Conservation (phyloP, 2,329 filamentous ascomycete species). For the Alternaria postmessia region DNA sequence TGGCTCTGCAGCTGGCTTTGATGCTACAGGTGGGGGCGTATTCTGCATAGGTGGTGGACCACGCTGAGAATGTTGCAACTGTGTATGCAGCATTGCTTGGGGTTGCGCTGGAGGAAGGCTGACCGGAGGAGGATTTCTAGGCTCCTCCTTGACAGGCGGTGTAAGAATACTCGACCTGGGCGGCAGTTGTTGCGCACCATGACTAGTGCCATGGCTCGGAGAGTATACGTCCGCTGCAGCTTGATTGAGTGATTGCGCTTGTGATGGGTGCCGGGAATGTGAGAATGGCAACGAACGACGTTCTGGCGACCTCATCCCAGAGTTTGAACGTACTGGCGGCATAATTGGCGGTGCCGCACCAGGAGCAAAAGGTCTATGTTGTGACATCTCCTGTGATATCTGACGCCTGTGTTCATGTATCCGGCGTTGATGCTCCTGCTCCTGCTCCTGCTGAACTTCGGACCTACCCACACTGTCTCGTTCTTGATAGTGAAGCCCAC, state of each 20-base stretch:
- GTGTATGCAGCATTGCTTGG: conserved; percentile 31
- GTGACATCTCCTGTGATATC: conserved; percentile 43
- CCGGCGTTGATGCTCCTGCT: conserved; percentile 41
- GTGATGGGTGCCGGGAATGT: conserved; percentile 38
- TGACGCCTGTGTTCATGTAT: conserved; percentile 41
- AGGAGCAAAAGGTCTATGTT: conserved; percentile 36
- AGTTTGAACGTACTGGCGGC: conserved; percentile 37
- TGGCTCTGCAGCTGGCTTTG: conserved; percentile 43
- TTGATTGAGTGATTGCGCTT: conserved; percentile 35
- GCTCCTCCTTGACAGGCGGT: conserved; percentile 48
- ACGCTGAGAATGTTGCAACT: conserved; percentile 34
- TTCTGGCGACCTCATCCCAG: conserved; percentile 42
- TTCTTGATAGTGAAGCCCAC: conserved; percentile 37
- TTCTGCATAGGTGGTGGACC: conserved; percentile 30
- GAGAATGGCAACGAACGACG: conserved; percentile 40
- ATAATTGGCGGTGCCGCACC: conserved; percentile 29
- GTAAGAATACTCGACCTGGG: conserved; percentile 37
- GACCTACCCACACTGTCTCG: conserved; percentile 34
- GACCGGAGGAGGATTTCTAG: conserved; percentile 36
- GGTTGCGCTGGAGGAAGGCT: conserved; percentile 28
- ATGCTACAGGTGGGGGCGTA: conserved; percentile 24
- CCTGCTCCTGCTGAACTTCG: conserved; percentile 44
- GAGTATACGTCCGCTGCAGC: conserved; percentile 29
- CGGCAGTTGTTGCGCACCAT: conserved; percentile 32
- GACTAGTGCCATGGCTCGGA: conserved; percentile 28